Evolutionary conservation across 164 flowering plant species (phyloP), one percentile per base, ranked within the genome.

Genomic region (Cinnamomum micranthum): DNA sequence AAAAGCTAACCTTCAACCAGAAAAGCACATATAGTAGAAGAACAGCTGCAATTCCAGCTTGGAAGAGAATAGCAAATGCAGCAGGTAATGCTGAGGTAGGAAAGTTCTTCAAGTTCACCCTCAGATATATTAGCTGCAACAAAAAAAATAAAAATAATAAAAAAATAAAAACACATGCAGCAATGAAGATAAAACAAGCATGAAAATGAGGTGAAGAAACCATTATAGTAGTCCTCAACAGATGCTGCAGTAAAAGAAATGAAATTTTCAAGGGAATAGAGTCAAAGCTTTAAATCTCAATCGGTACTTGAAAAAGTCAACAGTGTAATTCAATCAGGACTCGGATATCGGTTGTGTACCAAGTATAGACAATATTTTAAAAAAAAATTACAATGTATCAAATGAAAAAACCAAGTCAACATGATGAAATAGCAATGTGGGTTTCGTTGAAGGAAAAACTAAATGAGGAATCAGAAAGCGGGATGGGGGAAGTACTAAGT

Each of bases 1-100:
- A 35, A 35, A 35, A 35, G 10, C 72, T 84, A 62, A 93, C 99
- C 98, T 96, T 96, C 81, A 90, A 71, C 99, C 99, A 96, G 88
- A 96, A 96, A 71, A 94, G 87, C 69, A 80, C 82, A 73, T 92
- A 96, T 33, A 94, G 91, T 17, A 81, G 23, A 27, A 96, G 85
- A 74, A 96, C 93, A 19, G 93, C 92, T 63, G 88, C 97, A 77
- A 96, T 85, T 77, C 97, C 94, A 47, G 70, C 28, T 68, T 96
- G 97, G 92, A 96, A 96, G 69, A 91, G 93, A 50, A 85, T 50
- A 62, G 95, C 94, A 84, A 88, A 90, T 75, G 82, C 79, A 27
- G 94, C 91, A 63, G 95, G 97, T 51, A 80, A 80, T 14, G 89
- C 76, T 67, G 94, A 84, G 31, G 85, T 78, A 3, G 98, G 99